These are phyloP conservation scores for Herpotrichia juniperi DNA, from an alignment of 2,329 filamentous ascomycete genomes.

Conservation along the genomic window DNA sequence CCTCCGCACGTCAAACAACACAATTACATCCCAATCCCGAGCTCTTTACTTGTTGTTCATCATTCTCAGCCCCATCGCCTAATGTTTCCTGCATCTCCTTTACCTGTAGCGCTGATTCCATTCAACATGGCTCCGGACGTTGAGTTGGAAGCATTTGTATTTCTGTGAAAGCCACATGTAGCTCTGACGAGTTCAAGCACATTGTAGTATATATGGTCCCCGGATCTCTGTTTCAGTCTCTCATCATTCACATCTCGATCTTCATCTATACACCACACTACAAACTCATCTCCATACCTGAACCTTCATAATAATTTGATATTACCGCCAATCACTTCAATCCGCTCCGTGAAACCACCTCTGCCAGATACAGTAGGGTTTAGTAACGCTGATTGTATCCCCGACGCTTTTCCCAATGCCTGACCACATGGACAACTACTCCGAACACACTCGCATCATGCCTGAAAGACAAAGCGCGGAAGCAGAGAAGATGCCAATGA, in stretches of 20 bases:
- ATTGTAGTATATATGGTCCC: constrained; percentile 2
- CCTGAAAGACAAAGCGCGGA: constrained; percentile 6
- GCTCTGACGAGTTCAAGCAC: background rate
- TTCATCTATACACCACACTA: too few species aligned
- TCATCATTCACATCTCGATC: background rate
- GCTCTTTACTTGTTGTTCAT: background rate
- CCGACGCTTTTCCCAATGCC: constrained; percentile 1
- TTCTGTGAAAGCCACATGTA: background rate
- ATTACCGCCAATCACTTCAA: too few species aligned
- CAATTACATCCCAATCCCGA: background rate
- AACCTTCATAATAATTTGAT: too few species aligned
- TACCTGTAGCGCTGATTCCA: constrained; percentile 6
- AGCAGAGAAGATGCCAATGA: constrained; percentile 7
- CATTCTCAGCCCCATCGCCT: background rate
- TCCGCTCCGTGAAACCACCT: too few species aligned
- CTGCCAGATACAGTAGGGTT: too few species aligned
- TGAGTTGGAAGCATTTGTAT: constrained; percentile 6
- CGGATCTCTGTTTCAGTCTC: background rate
- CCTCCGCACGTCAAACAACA: background rate
- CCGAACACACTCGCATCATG: constrained; percentile 9
- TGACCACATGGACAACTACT: background rate
- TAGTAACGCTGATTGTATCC: background rate
- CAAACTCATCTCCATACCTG: too few species aligned
- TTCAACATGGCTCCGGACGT: background rate
- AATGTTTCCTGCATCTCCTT: too few species aligned